Evolutionary conservation across 2,329 filamentous ascomycete genomes (phyloP).

Genomic region (Fusarium sarcochroum): DNA sequence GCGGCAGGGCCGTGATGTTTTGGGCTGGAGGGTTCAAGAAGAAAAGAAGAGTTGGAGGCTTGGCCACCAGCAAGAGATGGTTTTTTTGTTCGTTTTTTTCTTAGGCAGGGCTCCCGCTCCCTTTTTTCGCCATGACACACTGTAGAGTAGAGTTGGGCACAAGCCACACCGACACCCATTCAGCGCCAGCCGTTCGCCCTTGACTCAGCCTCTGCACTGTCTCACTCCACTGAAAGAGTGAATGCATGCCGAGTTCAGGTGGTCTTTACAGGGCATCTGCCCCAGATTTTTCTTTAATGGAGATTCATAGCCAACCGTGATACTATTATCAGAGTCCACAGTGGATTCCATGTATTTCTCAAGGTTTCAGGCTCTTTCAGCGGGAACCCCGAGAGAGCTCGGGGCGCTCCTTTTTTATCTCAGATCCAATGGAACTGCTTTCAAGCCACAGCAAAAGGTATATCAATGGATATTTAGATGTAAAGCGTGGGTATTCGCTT

Average conservation of each 20-base stretch:
- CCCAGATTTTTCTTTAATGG: conserved; percentile 7
- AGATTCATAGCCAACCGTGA: background rate
- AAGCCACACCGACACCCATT: conserved; percentile 35
- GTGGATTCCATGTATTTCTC: background rate
- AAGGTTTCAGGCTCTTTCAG: conserved; percentile 17
- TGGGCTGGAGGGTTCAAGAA: conserved; percentile 49
- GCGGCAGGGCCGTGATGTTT: conserved; percentile 60
- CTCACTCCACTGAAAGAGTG: conserved; percentile 19
- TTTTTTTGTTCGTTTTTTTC: conserved; percentile 46
- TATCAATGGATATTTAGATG: background rate
- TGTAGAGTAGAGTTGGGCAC: conserved; percentile 1
- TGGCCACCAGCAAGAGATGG: conserved; percentile 43
- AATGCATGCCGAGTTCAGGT: background rate
- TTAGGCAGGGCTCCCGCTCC: conserved; percentile 17
- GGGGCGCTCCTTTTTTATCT: conserved; percentile 1
- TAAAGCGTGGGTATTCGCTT: background rate
- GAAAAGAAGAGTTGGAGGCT: conserved; percentile 38
- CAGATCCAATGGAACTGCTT: background rate
- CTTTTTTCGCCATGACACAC: conserved; percentile 25
- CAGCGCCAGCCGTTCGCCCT: conserved; percentile 16
- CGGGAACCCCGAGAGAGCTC: conserved; percentile 9
- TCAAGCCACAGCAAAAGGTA: conserved; percentile 15
- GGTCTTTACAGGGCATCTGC: conserved; percentile 12
- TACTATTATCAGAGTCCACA: conserved; percentile 6
- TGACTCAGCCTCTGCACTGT: conserved; percentile 36